Base-by-base conservation (phyloP, 257 asterid genomes). In the Rubia yunnanensis region DNA sequence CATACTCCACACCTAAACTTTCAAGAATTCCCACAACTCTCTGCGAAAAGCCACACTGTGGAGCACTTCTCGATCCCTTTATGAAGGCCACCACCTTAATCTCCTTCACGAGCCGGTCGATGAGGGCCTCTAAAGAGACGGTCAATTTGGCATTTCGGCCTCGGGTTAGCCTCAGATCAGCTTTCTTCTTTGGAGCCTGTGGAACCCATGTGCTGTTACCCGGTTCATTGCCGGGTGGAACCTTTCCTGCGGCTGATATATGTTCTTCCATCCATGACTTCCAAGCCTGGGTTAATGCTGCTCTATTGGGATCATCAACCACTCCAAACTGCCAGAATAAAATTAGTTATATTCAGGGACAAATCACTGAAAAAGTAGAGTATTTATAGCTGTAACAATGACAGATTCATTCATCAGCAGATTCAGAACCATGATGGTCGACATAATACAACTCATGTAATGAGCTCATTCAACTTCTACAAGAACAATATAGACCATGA, bases 201-300 rank as follows among this genome's bases (percentile, higher is more conserved):
- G 82, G 85, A 38, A 82, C 82, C 99, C 97, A 92, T 7, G 92
- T 83, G 23, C 86, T 55, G 67, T 89, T 87, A 70, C 97, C 99
- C 4, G 95, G 70, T 77, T 85, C 95, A 32, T 92, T 92, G 18
- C 97, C 99, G 0, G 89, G 95, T 22, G 98, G 98, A 55, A 92
- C 88, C 72, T 89, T 92, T 48, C 97, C 97, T 0, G 85, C 77
- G 31, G 79, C 80, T 46, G 86, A 77, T 70, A 92, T 92, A 49
- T 87, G 95, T 76, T 89, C 99, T 86, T 89, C 97, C 87, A 89
- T 71, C 99, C 99, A 92, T 75, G 92, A 74, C 69, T 89, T 92
- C 99, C 97, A 90, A 39, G 87, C 94, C 72, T 83, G 84, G 17
- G 96, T 86, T 70, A 90, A 69, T 49, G 90, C 84, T 38, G 76